Base-by-base conservation (phyloP, 2,329 filamentous ascomycete species). In the Metarhizium robertsii region DNA sequence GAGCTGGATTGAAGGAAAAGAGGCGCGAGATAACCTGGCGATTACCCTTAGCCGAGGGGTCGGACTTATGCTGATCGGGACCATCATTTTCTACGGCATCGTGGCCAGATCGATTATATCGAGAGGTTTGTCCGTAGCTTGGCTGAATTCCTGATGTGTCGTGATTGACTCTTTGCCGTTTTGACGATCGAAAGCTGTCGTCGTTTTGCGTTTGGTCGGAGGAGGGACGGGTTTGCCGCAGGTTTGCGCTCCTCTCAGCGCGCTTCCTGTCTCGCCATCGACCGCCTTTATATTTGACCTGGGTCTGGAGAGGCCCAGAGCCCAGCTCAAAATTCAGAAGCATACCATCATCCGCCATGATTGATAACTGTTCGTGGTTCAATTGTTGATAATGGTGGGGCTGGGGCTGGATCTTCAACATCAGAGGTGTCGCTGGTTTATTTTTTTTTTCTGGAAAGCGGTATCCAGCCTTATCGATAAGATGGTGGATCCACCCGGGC, bases 311-410 rank as follows among this genome's bases (percentile, higher is more conserved):
- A 13, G 87, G 80, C 18, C 76, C 80, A 58, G 89, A 84, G 32
- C 83, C 80, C 56, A 96, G 76, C 64, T 90, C 85, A 69, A 97
- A 96, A 65, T 97, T 97, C 67, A 97, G 77, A 56, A 96, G 81
- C 83, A 99, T 88, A 62, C 91, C 91, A 84, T 95, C 89, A 76
- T 97, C 92, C 53, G 89, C 89, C 92, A 97, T 96, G 58, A 48
- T 60, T 43, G 47, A 32, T 20, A 18, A 8, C 16, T 48, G 32
- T 34, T 13, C 13, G 42, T 36, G 53, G 25, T 48, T 20, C 48
- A 45, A 43, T 48, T 29, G 48, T 42, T 38, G 53, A 43, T 11
- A 34, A 43, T 51, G 53, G 54, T 56, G 55, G 57, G 57, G 59
- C 48, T 50, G 10, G 46, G 25, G 40, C 53, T 47, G 50, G 7